Evolutionary conservation across 2,329 filamentous ascomycete species (phyloP).

Genomic region (Colletotrichum higginsianum): DNA sequence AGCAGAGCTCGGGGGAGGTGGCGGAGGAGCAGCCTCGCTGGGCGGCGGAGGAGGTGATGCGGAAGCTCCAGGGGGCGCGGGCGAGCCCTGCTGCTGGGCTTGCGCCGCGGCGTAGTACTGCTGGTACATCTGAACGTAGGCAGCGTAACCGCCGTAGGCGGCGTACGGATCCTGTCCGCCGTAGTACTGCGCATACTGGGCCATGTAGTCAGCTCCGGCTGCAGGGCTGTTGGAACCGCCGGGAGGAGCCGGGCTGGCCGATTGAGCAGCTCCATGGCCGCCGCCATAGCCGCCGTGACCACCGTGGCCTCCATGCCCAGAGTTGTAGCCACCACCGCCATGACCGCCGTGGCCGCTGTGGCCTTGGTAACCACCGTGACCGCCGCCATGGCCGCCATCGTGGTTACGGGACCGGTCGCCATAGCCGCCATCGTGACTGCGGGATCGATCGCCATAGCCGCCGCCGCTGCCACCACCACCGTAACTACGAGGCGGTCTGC

Average conservation of each 20-base stretch:
- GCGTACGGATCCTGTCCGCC: conserved; percentile 85
- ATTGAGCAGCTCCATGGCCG: conserved; percentile 42
- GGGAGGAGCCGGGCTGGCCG: conserved; percentile 47
- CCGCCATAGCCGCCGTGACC: conserved; percentile 49
- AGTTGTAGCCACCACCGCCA: conserved; percentile 38
- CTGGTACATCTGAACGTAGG: conserved; percentile 81
- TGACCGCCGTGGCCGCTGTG: conserved; percentile 47
- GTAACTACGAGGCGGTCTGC: conserved; percentile 78
- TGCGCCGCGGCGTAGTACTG: conserved; percentile 75
- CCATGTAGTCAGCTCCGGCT: conserved; percentile 74
- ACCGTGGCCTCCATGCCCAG: conserved; percentile 51
- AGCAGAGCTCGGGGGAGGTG: conserved; percentile 69
- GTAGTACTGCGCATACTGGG: conserved; percentile 90
- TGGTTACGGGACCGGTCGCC: conserved; percentile 59
- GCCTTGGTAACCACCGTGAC: conserved; percentile 55
- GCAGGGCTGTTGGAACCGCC: conserved; percentile 55
- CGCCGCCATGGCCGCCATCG: conserved; percentile 54
- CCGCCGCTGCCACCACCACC: conserved; percentile 61
- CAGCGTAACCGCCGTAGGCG: conserved; percentile 89
- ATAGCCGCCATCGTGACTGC: conserved; percentile 58
- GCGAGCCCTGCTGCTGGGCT: conserved; percentile 61
- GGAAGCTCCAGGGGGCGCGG: conserved; percentile 63
- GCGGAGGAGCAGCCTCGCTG: conserved; percentile 74
- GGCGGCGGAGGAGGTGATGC: conserved; percentile 71
- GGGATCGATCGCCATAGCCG: conserved; percentile 59